phyloP scores from a whole-genome alignment of 441 rosid genomes.

The Pelargonium australe region DNA sequence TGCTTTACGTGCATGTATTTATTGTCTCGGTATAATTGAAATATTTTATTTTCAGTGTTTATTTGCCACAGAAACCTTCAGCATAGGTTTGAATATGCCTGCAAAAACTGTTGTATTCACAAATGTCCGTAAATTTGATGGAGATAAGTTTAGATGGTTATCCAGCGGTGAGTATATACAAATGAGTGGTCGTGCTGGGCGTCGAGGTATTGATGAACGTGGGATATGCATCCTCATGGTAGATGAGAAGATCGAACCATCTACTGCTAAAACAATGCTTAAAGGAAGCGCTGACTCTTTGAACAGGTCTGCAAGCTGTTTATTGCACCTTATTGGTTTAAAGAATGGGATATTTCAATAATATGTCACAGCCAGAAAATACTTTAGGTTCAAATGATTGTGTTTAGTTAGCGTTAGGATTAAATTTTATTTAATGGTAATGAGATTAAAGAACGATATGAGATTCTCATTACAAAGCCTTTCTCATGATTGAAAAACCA shows the following conservation, averaged over 20 bases:
- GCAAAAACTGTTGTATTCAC: conserved; percentile 98
- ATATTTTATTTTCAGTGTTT: conserved; percentile 56
- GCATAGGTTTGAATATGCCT: conserved; percentile 98
- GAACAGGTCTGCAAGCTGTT: conserved; percentile 59
- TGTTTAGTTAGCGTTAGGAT: no score
- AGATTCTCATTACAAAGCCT: no score
- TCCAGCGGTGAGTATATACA: conserved; percentile 97
- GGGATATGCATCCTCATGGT: conserved; percentile 96
- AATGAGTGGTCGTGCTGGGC: conserved; percentile 99
- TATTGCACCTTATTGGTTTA: neutral
- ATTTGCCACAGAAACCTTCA: conserved; percentile 99
- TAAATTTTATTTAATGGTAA: no score
- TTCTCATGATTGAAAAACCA: no score
- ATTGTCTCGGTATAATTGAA: conserved; percentile 20
- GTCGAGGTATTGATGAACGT: conserved; percentile 94
- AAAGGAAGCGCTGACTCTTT: conserved; percentile 95
- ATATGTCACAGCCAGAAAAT: neutral
- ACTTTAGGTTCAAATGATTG: neutral
- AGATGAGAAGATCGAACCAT: conserved; percentile 94
- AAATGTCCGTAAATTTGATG: conserved; percentile 96
- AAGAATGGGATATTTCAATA: neutral
- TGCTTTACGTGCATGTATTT: neutral
- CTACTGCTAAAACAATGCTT: conserved; percentile 89
- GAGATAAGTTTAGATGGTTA: conserved; percentile 97
- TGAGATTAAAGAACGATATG: no score